Percentiles rank a stretch among this genome's conserved stretches.
These are phyloP conservation scores for Colletotrichum cereale DNA, from an alignment of 2,329 filamentous ascomycete species.

Conservation along the genomic window DNA sequence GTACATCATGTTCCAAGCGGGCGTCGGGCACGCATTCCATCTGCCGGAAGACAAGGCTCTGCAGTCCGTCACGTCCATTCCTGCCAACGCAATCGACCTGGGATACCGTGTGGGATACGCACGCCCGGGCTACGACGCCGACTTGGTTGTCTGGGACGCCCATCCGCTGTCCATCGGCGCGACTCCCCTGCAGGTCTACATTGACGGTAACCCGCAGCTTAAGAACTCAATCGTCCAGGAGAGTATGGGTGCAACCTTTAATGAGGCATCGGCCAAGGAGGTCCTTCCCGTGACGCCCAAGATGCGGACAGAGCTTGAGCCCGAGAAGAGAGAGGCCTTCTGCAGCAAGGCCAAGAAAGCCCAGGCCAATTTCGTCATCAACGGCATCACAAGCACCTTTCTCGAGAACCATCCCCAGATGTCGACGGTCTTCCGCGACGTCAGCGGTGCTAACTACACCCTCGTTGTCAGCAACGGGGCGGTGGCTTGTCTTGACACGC, in stretches of 20 bases:
- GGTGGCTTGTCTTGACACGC: conserved; percentile 53
- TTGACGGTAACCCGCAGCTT: conserved; percentile 57
- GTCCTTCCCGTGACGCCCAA: conserved; percentile 10
- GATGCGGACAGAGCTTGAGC: conserved; percentile 44
- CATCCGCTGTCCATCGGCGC: conserved; percentile 61
- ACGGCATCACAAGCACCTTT: conserved; percentile 53
- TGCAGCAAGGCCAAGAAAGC: conserved; percentile 44
- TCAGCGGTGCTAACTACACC: conserved; percentile 45
- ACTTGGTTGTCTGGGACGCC: conserved; percentile 62
- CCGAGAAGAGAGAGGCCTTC: conserved; percentile 44
- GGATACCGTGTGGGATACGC: conserved; percentile 59
- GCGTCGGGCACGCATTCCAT: conserved; percentile 56
- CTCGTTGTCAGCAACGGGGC: conserved; percentile 56
- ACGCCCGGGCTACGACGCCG: conserved; percentile 61
- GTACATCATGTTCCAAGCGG: conserved; percentile 57
- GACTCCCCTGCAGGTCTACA: conserved; percentile 60
- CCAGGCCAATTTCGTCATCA: conserved; percentile 50
- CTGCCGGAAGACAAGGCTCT: conserved; percentile 56
- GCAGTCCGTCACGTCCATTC: conserved; percentile 59
- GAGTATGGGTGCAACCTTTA: conserved; percentile 43
- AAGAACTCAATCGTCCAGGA: conserved; percentile 49
- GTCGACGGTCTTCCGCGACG: conserved; percentile 24
- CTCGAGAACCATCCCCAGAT: conserved; percentile 44
- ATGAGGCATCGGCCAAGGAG: conserved; percentile 6
- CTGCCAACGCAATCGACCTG: conserved; percentile 57